A percentile compares a stretch with the other conserved stretches of the same genome.
phyloP scores from a whole-genome alignment of 176 grass and related monocot genomes.

The Zoysia pacifica region DNA sequence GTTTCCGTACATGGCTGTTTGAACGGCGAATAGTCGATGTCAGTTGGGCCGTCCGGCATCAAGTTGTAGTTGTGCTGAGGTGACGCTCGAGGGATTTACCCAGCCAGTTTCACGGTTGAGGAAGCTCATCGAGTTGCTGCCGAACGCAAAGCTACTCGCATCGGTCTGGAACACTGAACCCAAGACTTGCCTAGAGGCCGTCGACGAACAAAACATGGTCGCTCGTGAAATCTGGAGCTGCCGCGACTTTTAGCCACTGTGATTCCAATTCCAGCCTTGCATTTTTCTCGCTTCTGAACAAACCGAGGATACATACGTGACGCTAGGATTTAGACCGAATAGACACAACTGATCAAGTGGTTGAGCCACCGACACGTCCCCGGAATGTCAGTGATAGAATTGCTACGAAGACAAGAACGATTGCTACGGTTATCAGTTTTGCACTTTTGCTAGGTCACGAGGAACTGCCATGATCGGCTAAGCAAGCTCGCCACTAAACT shows the following conservation, averaged over 20 bases:
- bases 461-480: no score
- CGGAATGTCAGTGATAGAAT: background rate
- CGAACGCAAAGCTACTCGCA: no score
- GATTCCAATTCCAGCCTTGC: no score
- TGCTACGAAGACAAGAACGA: background rate
- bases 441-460: no score
- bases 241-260: background rate
- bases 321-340: no score
- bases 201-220: background rate
- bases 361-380: background rate
- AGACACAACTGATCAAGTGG: background rate
- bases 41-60: conserved; percentile 8
- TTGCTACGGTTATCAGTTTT: no score
- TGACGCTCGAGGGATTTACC: no score
- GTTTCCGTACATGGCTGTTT: background rate
- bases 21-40: background rate
- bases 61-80: background rate
- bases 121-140: background rate
- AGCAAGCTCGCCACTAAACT: no score
- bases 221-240: background rate
- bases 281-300: no score
- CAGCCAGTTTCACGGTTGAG: background rate
- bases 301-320: no score
- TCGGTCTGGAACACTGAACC: background rate
- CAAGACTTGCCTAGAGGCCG: background rate